These are phyloP conservation scores for Tilletia caries DNA, from an alignment of 1,284 basidiomycete genomes.

Conservation along the genomic window DNA sequence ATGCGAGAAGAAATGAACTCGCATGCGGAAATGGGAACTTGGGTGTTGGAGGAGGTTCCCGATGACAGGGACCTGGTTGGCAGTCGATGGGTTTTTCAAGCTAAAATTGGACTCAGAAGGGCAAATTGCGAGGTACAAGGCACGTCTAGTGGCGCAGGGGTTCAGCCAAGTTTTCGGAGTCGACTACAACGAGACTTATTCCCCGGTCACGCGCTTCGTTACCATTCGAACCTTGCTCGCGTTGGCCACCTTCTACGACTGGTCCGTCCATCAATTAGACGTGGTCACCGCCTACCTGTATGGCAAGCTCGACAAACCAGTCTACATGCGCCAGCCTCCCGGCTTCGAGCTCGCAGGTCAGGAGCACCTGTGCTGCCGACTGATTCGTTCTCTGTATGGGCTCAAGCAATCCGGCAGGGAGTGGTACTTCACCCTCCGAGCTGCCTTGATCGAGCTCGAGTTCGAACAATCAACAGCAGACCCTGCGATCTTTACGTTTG, in stretches of 20 bases:
- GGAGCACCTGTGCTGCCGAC: conserved; percentile 8
- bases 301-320: background rate
- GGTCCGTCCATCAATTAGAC: background rate
- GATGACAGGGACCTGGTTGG: conserved; percentile 43
- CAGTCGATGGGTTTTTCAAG: conserved; percentile 50
- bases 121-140: background rate
- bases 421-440: conserved; percentile 15
- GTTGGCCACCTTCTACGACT: background rate
- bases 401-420: too few species aligned
- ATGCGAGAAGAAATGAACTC: conserved; percentile 48
- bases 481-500: conserved; percentile 11
- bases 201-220: conserved; percentile 45
- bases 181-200: too few species aligned
- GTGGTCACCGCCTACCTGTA: background rate
- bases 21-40: conserved; percentile 40
- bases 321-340: conserved; percentile 46
- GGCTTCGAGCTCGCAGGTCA: conserved; percentile 25
- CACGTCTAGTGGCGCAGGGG: too few species aligned
- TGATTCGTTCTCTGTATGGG: conserved; percentile 19
- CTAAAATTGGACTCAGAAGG: background rate
- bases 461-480: conserved; percentile 16
- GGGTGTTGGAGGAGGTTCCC: conserved; percentile 37
- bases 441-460: conserved; percentile 14
- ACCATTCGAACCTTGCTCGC: background rate
- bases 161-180: too few species aligned